A percentile compares a stretch with the other conserved stretches of the same genome.
Evolutionary conservation across 2,329 filamentous ascomycete species (phyloP).

Genomic region (Claviceps monticola): DNA sequence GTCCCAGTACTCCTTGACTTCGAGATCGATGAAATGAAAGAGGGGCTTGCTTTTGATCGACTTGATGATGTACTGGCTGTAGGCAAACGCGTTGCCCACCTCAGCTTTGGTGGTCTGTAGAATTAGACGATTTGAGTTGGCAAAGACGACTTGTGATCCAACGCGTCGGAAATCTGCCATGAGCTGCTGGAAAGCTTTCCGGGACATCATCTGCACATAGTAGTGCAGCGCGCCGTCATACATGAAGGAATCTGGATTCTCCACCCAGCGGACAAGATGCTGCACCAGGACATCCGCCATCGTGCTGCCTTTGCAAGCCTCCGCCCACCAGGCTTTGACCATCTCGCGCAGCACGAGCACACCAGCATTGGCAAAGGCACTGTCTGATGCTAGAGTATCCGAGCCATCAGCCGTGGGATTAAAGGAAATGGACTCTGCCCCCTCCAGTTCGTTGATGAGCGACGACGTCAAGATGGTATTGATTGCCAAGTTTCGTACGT

Average conservation of each 20-base stretch:
- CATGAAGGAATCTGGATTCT: conserved; percentile 82
- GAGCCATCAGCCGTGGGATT: conserved; percentile 39
- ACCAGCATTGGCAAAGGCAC: conserved; percentile 82
- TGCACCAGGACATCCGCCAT: conserved; percentile 98
- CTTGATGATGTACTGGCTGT: conserved; percentile 94
- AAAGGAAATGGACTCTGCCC: conserved; percentile 72
- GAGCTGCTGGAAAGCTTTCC: conserved; percentile 90
- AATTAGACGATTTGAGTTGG: conserved; percentile 74
- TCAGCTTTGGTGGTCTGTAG: conserved; percentile 94
- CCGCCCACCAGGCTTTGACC: conserved; percentile 97
- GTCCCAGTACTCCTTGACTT: conserved; percentile 99
- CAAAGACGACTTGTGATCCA: conserved; percentile 91
- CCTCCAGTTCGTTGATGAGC: conserved; percentile 91
- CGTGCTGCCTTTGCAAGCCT: conserved; percentile 75
- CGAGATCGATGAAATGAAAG: conserved; percentile 93
- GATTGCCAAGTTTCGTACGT: conserved; percentile 87
- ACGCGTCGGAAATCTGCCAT: conserved; percentile 95
- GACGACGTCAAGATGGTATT: conserved; percentile 96
- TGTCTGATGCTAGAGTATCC: conserved; percentile 61
- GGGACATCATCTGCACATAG: conserved; percentile 97
- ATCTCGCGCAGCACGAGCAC: conserved; percentile 88
- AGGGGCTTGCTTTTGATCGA: conserved; percentile 90
- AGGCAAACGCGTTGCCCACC: conserved; percentile 91
- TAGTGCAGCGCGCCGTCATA: conserved; percentile 91
- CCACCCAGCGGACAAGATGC: conserved; percentile 93